Conservation (phyloP, 192 early-diverging fungal species). For the Coemansia sp. region DNA sequence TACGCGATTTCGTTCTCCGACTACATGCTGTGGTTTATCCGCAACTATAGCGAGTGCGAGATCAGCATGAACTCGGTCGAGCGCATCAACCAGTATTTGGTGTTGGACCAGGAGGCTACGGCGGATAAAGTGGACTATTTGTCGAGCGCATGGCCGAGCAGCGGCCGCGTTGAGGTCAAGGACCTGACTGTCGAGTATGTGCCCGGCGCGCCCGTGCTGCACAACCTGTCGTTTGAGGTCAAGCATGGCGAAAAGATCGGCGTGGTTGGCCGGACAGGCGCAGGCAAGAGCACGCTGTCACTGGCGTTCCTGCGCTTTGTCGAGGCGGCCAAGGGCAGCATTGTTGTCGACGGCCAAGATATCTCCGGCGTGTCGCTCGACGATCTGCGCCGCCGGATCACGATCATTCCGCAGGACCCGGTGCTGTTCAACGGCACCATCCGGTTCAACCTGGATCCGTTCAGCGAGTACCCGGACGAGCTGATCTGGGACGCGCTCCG, state of each 20-base stretch:
- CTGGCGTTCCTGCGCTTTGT: slow-evolving; percentile 75
- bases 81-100: slow-evolving; percentile 78
- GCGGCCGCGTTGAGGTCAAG: slow-evolving; percentile 65
- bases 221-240: slow-evolving; percentile 68
- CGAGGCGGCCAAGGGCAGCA: slow-evolving; percentile 61
- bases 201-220: slow-evolving; percentile 73
- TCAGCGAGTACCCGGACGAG: slow-evolving; percentile 70
- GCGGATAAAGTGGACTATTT: slow-evolving; percentile 38
- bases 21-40: slow-evolving; percentile 76
- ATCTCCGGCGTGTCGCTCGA: slow-evolving; percentile 69
- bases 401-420: slow-evolving; percentile 93
- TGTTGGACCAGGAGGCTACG: slow-evolving; percentile 72
- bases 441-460: slow-evolving; percentile 88
- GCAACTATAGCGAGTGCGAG: slow-evolving; percentile 78
- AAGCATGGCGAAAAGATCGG: slow-evolving; percentile 78
- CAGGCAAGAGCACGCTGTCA: slow-evolving; percentile 74
- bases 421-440: slow-evolving; percentile 74
- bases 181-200: slow-evolving; percentile 73
- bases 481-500: slow-evolving; percentile 73
- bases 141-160: slow-evolving; percentile 61
- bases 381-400: slow-evolving; percentile 71
- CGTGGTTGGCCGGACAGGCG: slow-evolving; percentile 88
- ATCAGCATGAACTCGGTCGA: slow-evolving; percentile 87
- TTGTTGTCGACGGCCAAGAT: slow-evolving; percentile 73
- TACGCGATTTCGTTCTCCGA: slow-evolving; percentile 84